Evolutionary conservation across 345 rosid species (phyloP).

Genomic region (Passiflora organensis): DNA sequence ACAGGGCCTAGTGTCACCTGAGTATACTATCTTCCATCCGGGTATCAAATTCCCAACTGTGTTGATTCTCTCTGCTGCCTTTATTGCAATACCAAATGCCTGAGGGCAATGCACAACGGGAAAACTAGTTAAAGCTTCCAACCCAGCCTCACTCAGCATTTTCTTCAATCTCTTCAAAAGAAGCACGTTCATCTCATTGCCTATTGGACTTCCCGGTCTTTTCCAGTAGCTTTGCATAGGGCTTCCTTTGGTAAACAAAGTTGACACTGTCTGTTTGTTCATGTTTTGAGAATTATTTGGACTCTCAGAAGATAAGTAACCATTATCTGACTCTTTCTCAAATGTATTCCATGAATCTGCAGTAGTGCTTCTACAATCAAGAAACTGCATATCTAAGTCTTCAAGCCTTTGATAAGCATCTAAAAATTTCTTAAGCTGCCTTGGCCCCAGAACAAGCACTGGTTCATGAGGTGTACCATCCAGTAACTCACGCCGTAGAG

Average conservation of each 20-base stretch:
- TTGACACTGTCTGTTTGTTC: conserved; percentile 21
- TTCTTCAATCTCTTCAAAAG: conserved; percentile 46
- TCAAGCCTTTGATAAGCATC: conserved; percentile 89
- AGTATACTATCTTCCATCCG: conserved; percentile 93
- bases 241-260: conserved; percentile 58
- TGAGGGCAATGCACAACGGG: conserved; percentile 97
- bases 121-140: conserved; percentile 65
- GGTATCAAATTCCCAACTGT: conserved; percentile 59
- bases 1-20: conserved; percentile 97
- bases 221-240: conserved; percentile 74
- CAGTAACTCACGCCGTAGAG: conserved; percentile 69
- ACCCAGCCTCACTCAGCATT: conserved; percentile 55
- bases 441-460: conserved; percentile 67
- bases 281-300: conserved; percentile 3
- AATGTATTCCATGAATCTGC: conserved; percentile 55
- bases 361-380: conserved; percentile 75
- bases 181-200: conserved; percentile 36
- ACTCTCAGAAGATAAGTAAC: conserved; percentile 23
- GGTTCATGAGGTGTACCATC: conserved; percentile 68
- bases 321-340: conserved; percentile 19
- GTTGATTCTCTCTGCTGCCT: conserved; percentile 68
- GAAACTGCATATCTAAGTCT: conserved; percentile 84
- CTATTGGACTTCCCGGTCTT: conserved; percentile 44
- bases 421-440: conserved; percentile 67
- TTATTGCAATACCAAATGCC: conserved; percentile 68